Conservation (phyloP, 768 basidiomycete genomes). For the Boletus tylopilopsis region DNA sequence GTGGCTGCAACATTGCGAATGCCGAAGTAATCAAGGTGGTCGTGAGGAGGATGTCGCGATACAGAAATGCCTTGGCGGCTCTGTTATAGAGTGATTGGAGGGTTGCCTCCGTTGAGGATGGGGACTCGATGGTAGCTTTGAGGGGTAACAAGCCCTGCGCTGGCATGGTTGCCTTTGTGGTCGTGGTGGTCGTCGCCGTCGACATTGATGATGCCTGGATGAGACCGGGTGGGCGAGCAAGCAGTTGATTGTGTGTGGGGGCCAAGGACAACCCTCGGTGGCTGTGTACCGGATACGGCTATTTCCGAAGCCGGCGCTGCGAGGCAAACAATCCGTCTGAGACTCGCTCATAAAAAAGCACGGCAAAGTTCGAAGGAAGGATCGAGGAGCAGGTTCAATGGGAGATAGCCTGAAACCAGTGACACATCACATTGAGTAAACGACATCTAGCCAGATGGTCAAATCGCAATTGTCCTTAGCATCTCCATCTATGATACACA, state of each 20-base stretch:
- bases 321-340: too few relatives aligned
- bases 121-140: conserved; percentile 28
- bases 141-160: conserved; percentile 31
- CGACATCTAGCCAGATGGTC: too few relatives aligned
- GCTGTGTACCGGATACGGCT: conserved; percentile 6
- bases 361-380: too few relatives aligned
- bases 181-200: conserved; percentile 46
- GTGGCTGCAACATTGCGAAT: conserved; percentile 55
- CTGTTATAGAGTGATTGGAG: conserved; percentile 72
- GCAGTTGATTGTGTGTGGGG: conserved; percentile 22
- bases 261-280: background rate
- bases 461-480: too few relatives aligned
- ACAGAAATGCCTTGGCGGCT: conserved; percentile 75
- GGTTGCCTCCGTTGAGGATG: conserved; percentile 41
- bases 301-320: background rate
- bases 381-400: too few relatives aligned
- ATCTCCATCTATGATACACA: too few relatives aligned
- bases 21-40: conserved; percentile 64
- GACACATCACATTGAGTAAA: too few relatives aligned
- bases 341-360: too few relatives aligned
- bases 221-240: background rate
- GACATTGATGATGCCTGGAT: conserved; percentile 37
- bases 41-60: conserved; percentile 65
- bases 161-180: conserved; percentile 21
- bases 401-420: too few relatives aligned